Conservation (phyloP, 768 basidiomycete species). For the Trichaptum fuscoviolaceum region DNA sequence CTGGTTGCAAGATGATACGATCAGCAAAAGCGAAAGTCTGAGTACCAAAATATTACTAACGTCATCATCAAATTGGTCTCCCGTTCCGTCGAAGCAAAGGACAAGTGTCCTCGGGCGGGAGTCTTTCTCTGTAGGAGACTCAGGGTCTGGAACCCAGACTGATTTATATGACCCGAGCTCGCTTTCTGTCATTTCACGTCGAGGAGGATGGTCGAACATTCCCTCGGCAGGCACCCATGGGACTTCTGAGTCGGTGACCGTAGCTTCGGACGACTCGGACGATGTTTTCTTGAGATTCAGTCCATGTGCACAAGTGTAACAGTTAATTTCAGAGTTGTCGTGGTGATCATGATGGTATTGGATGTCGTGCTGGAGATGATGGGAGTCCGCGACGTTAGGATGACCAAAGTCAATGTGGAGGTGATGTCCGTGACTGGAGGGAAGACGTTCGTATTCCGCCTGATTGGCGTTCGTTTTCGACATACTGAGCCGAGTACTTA, state of each 20-base stretch:
- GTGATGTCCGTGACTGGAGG: background rate
- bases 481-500: background rate
- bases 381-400: background rate
- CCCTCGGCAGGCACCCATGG: background rate
- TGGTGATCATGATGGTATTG: no score
- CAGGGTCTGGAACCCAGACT: background rate
- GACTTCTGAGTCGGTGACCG: background rate
- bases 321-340: no score
- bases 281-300: background rate
- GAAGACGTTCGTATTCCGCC: background rate
- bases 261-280: background rate
- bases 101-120: background rate
- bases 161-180: background rate
- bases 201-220: background rate
- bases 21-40: background rate
- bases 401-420: background rate
- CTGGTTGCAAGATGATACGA: background rate
- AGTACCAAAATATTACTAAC: background rate
- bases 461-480: background rate
- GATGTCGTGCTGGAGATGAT: no score
- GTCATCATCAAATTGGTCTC: constrained; percentile 8
- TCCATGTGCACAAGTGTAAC: no score
- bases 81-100: constrained; percentile 10
- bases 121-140: background rate
- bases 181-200: background rate